Base-by-base conservation (phyloP, 2,329 filamentous ascomycete genomes). In the Penicillium sp. region DNA sequence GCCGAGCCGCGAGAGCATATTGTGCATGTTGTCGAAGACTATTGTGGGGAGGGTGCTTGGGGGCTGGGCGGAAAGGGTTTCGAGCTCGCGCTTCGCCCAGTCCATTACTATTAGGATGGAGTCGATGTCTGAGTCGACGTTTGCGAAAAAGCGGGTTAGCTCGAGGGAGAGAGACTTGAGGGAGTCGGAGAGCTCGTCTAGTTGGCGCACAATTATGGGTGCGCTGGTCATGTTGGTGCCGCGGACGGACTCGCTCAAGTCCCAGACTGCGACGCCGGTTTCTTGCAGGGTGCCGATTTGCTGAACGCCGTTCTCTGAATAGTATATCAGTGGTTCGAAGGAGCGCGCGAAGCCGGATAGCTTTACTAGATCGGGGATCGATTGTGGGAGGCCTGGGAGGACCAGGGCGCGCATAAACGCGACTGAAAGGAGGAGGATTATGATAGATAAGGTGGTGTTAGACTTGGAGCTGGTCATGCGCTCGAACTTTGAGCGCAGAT, bases 81-180 rank as follows among this genome's bases (percentile, higher is more conserved):
- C 82, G 15, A 97, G 84, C 73, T 97, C 92, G 63, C 92, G 87
- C 70, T 89, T 89, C 15, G 91, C 90, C 93, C 93, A 97, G 71
- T 96, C 91, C 92, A 97, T 97, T 51, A 95, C 91, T 60, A 94
- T 89, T 37, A 97, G 82, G 65, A 97, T 96, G 59, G 89, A 89
- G 72, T 97, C 93, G 67, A 97, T 89, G 69, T 97, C 93, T 27
- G 91, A 90, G 68, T 97, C 91, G 13, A 97, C 91, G 64, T 93
- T 91, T 51, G 92, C 90, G 73, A 97, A 96, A 79, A 97, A 97
- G 69, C 88, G 88, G 8, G 90, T 96, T 65, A 97, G 84, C 72
- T 96, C 92, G 17, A 92, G 82, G 1, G 91, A 90, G 25, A 97
- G 81, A 3, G 86, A 88, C 76, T 93, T 95, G 60, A 97, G 83